Percentiles rank a stretch among this genome's conserved stretches.
These are phyloP conservation scores for Stramenopiles sp. DNA, from an alignment of 352 stramenopile genomes.

Conservation along the genomic window DNA sequence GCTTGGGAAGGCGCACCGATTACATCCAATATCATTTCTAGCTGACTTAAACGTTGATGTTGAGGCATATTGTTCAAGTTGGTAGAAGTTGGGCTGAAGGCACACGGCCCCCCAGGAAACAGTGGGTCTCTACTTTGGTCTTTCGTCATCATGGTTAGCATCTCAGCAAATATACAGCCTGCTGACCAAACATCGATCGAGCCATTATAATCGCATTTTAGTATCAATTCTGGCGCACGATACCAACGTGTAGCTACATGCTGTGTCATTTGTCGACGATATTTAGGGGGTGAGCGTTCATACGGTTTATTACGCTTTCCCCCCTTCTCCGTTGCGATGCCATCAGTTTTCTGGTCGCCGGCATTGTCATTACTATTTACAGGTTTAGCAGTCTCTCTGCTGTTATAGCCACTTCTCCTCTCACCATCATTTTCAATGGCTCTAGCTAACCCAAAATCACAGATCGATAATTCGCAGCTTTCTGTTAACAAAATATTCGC, in stretches of 20 bases:
- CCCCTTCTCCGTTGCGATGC: no score
- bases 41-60: conserved; percentile 98
- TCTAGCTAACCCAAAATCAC: conserved; percentile 76
- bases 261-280: no score
- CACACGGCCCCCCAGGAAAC: no score
- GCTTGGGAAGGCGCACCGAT: no score
- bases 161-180: conserved; percentile 97
- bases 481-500: conserved; percentile 91
- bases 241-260: conserved; percentile 77
- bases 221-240: conserved; percentile 76
- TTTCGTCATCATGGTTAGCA: no score
- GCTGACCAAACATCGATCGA: conserved; percentile 92
- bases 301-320: no score
- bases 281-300: no score
- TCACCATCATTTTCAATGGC: conserved; percentile 40
- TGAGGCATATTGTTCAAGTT: no score
- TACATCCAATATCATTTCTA: conserved; percentile 97
- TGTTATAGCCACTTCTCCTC: neutral
- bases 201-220: conserved; percentile 88
- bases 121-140: conserved; percentile 93
- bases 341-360: no score
- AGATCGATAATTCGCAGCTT: conserved; percentile 84
- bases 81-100: no score
- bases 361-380: no score
- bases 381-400: no score